Percentiles rank a stretch among this genome's conserved stretches.
Evolutionary conservation across 2,329 filamentous ascomycete species (phyloP).

Genomic region (Camillea tinctor): DNA sequence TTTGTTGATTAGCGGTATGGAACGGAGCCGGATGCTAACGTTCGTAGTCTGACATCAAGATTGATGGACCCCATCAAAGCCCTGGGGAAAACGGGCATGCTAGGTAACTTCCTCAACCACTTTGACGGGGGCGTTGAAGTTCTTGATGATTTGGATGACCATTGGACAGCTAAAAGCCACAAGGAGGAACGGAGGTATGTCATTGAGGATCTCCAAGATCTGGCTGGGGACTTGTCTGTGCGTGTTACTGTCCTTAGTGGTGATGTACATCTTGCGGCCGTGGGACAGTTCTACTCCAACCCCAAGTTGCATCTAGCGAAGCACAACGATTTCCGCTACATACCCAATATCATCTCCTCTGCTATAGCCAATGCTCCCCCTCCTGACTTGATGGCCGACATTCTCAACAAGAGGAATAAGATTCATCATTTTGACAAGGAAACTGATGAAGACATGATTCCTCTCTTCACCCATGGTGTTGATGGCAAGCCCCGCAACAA

Average conservation of each 20-base stretch:
- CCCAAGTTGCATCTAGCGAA: conserved; percentile 77
- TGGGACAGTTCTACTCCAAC: conserved; percentile 94
- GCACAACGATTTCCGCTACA: conserved; percentile 91
- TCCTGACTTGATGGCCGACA: conserved; percentile 82
- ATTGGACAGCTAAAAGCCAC: conserved; percentile 96
- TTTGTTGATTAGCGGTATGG: background rate
- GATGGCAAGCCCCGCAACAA: conserved; percentile 91
- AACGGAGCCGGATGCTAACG: conserved; percentile 29
- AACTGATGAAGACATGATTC: conserved; percentile 95
- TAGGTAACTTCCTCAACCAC: conserved; percentile 80
- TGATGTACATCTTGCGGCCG: conserved; percentile 87
- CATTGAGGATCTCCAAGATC: conserved; percentile 86
- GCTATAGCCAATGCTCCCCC: conserved; percentile 93
- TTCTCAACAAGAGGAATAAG: conserved; percentile 91
- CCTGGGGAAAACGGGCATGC: conserved; percentile 74
- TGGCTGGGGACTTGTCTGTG: conserved; percentile 89
- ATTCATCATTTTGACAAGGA: conserved; percentile 68
- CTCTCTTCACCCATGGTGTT: conserved; percentile 85
- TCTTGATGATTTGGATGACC: conserved; percentile 87
- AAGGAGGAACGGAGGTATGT: conserved; percentile 86
- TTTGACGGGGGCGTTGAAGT: conserved; percentile 93
- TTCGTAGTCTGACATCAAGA: conserved; percentile 71
- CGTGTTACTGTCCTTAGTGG: conserved; percentile 90
- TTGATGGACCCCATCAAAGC: conserved; percentile 88
- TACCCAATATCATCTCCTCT: conserved; percentile 92